Conservation (phyloP, 768 basidiomycete genomes). For the Suillus hirtellus region DNA sequence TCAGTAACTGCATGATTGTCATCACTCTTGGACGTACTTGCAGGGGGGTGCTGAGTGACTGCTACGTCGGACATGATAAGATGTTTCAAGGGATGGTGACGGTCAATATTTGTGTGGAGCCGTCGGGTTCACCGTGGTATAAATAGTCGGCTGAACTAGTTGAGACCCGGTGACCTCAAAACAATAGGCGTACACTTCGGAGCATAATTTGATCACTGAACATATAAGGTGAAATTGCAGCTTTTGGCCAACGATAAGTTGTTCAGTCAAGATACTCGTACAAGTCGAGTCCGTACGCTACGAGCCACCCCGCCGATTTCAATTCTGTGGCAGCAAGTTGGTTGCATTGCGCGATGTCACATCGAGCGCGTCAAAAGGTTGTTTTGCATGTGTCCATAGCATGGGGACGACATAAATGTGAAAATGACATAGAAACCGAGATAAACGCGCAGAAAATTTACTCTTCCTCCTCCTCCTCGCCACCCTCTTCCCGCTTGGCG, state of each 20-base stretch:
- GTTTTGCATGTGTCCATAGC: constrained; percentile 32
- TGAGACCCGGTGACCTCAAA: constrained; percentile 5
- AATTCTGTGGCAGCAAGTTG: not conserved
- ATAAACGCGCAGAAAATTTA: constrained; percentile 38
- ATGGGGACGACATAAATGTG: constrained; percentile 31
- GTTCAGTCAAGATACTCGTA: not conserved
- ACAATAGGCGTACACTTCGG: not conserved
- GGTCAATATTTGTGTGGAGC: not conserved
- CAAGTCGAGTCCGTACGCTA: not conserved
- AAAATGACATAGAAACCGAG: constrained; percentile 28
- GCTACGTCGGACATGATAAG: constrained; percentile 31
- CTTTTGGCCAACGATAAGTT: not conserved
- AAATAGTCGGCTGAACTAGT: not conserved
- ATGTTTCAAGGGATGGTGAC: constrained; percentile 7
- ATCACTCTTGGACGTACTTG: constrained; percentile 37
- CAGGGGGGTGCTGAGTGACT: constrained; percentile 45
- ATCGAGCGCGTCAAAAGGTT: constrained; percentile 20
- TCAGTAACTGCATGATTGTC: not conserved
- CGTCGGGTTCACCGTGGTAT: not conserved
- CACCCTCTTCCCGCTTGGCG: constrained; percentile 88
- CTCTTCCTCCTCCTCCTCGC: constrained; percentile 90
- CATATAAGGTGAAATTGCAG: not conserved
- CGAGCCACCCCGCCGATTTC: not conserved
- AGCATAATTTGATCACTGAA: not conserved
- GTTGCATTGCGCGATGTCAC: constrained; percentile 5